Base-by-base conservation (phyloP, 768 basidiomycete species). In the Collybia mongolica region DNA sequence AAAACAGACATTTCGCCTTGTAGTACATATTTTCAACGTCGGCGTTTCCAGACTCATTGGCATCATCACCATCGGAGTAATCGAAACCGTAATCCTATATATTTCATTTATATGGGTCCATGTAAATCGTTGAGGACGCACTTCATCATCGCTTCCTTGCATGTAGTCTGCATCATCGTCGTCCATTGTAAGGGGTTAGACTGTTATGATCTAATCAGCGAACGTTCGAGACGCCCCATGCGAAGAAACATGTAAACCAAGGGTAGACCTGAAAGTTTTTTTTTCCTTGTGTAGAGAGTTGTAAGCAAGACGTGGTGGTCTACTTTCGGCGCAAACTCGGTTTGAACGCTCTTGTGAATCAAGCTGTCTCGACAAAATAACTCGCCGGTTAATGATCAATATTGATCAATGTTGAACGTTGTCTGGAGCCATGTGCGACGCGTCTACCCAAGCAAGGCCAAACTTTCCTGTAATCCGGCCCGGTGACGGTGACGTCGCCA, bases 21-120 rank as follows among this genome's bases (percentile, higher is more conserved):
- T 98, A 98, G 72, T 99, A 99, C 82, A 94, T 84, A 64, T 99
- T 99, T 73, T 99, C 97, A 39, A 97, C 84, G 69, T 97, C 95
- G 20, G 84, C 89, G 46, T 83, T 90, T 43, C 81, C 88, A 1
- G 83, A 78, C 58, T 89, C 89, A 49, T 91, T 83, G 23, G 80
- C 90, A 23, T 90, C 90, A 29, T 90, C 92, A 44, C 82, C 87
- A 68, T 93, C 95, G 38, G 94, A 95, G 70, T 98, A 99, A 69
- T 94, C 92, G 67, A 98, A 98, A 57, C 83, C 93, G 69, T 97
- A 97, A 62, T 93, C 93, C 92, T 94, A 63, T 50, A 36, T 23
- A 39, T 29, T 36, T 57, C 40, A 48, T 42, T 53, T 36, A 51
- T 49, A 47, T 18, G 39, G 4, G 47, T 54, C 26, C 32, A 48